Base-by-base conservation (phyloP, 2,329 filamentous ascomycete genomes). In the Neonectria faginata region DNA sequence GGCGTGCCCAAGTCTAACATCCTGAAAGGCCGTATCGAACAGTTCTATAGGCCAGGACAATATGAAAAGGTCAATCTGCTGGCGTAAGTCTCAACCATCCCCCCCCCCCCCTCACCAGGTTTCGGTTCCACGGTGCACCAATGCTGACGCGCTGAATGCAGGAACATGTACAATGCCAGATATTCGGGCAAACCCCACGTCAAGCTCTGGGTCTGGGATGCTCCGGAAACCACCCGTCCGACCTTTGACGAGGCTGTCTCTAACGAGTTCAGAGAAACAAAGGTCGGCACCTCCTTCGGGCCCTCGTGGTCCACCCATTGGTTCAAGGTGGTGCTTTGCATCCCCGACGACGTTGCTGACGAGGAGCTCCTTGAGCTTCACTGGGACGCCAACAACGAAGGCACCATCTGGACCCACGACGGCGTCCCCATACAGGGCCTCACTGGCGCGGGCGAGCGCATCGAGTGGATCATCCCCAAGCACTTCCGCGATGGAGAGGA, bases 301-400 rank as follows among this genome's bases (percentile, higher is more conserved):
- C 96, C 96, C 2, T 96, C 94, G 39, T 99, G 96, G 96, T 92
- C 94, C 2, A 99, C 96, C 9, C 96, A 98, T 79, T 99, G 96
- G 96, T 97, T 99, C 86, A 92, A 90, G 73, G 88, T 97, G 60
- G 83, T 90, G 61, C 82, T 99, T 67, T 92, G 88, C 5, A 86
- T 98, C 14, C 95, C 96, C 8, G 76, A 88, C 60, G 82, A 92
- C 12, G 86, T 97, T 73, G 82, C 80, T 27, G 82, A 93, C 68
- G 93, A 96, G 73, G 89, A 94, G 70, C 89, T 92, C 51, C 85
- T 99, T n/a, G 94, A 98, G 79, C 89, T 98, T 62, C 94, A 97
- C 74, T 99, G 96, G 95, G 95, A 99, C 80, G 91, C 92, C 41
- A 91, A 93, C 81, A 97, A 94, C 72, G 96, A 99, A 81, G 96